Evolutionary conservation across 2,329 filamentous ascomycete genomes (phyloP).

Genomic region (Hypoxylon sp.): DNA sequence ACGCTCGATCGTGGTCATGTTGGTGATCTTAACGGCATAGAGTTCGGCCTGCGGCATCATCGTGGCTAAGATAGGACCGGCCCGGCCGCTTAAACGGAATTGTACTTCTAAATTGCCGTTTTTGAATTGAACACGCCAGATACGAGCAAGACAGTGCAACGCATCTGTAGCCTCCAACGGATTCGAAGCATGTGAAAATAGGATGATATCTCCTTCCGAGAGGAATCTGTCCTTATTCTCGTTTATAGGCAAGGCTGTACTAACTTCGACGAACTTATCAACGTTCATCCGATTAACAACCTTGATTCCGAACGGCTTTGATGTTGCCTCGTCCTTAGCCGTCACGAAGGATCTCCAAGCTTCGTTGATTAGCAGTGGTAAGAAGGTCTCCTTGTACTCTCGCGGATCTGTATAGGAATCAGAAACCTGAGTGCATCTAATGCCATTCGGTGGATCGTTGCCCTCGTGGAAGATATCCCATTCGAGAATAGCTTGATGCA

Average conservation of each 20-base stretch:
- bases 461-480: slow-evolving; percentile 97
- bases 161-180: slow-evolving; percentile 76
- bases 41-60: slow-evolving; percentile 79
- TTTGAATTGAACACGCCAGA: slow-evolving; percentile 84
- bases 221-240: slow-evolving; percentile 80
- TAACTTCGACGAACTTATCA: slow-evolving; percentile 93
- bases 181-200: slow-evolving; percentile 80
- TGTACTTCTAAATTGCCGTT: slow-evolving; percentile 85
- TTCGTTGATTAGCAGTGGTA: slow-evolving; percentile 90
- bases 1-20: slow-evolving; percentile 93
- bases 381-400: slow-evolving; percentile 90
- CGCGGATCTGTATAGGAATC: slow-evolving; percentile 81
- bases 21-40: slow-evolving; percentile 85
- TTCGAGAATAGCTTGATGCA: slow-evolving; percentile 87
- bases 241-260: slow-evolving; percentile 79
- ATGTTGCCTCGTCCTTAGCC: slow-evolving; percentile 85
- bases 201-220: slow-evolving; percentile 87
- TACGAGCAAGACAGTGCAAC: slow-evolving; percentile 87
- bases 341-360: slow-evolving; percentile 96
- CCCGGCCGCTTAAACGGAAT: slow-evolving; percentile 81
- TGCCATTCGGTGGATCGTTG: slow-evolving; percentile 84
- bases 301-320: slow-evolving; percentile 87
- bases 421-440: slow-evolving; percentile 80
- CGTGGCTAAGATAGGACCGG: slow-evolving; percentile 70
- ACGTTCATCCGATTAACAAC: slow-evolving; percentile 89